These are phyloP conservation scores for Phaeotremella fagi DNA, from an alignment of 768 basidiomycete species.

Conservation along the genomic window DNA sequence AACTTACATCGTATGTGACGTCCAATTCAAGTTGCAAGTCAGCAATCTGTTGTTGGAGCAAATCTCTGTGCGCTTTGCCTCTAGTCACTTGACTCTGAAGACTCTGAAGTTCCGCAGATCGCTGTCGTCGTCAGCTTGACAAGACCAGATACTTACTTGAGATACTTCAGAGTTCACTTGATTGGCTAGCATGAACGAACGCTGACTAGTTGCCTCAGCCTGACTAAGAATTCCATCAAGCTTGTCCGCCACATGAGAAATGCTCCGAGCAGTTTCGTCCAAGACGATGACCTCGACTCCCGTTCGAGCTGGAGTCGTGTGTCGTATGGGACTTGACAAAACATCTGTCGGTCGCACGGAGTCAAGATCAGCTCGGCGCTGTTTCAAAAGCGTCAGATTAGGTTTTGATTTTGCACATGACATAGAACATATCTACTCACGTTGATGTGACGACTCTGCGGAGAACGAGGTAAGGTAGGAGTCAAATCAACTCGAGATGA, in stretches of 20 bases:
- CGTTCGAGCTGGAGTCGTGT: conserved; percentile 10
- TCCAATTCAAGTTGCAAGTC: conserved; percentile 83
- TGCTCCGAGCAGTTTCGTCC: conserved; percentile 27
- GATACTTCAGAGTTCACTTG: not conserved
- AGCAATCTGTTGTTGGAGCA: conserved; percentile 69
- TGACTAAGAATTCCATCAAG: conserved; percentile 24
- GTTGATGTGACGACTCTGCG: conserved; percentile 45
- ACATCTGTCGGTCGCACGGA: conserved; percentile 6
- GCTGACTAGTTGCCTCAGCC: conserved; percentile 16
- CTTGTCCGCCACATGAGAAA: conserved; percentile 21
- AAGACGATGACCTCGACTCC: conserved; percentile 23
- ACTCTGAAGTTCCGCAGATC: conserved; percentile 61
- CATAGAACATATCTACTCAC: conserved; percentile 21
- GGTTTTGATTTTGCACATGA: conserved; percentile 5
- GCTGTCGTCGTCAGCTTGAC: conserved; percentile 49
- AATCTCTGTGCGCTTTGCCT: conserved; percentile 66
- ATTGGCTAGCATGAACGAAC: conserved; percentile 14
- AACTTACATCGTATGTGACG: conserved; percentile 80
- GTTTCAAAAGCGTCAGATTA: not conserved
- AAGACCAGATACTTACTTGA: not conserved
- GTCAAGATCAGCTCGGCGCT: conserved; percentile 33
- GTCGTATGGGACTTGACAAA: conserved; percentile 3
- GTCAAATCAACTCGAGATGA: conserved; percentile 21
- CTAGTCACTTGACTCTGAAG: conserved; percentile 59
- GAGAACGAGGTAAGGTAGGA: conserved; percentile 43